Evolutionary conservation across 2,329 filamentous ascomycete genomes (phyloP), one percentile per base, ranked within the genome.

Genomic region (Fusarium xylarioides): DNA sequence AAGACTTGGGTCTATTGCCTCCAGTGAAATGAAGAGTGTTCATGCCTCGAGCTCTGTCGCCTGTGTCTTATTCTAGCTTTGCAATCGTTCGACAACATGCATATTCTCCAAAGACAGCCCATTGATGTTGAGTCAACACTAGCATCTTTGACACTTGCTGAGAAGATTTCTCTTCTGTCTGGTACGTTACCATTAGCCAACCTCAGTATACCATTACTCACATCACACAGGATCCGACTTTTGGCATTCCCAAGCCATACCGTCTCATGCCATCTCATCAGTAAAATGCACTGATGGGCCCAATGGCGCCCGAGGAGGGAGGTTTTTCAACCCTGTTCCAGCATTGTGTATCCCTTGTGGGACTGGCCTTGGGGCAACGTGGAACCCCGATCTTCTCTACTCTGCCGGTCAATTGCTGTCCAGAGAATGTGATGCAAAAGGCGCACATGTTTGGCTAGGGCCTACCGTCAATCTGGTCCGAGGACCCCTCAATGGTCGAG

Each of bases 391-490:
- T 11, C 42, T 78, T 5, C 59, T 74, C 19, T 60, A 71, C 2
- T 59, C 60, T 1, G 66, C 63, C 5, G 71, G 70, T 9, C 67
- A 64, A 6, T 61, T 72, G 2, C 50, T 74, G 2, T 73, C 66
- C 10, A 46, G 63, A 37, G 66, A 77, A 30, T 72, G 68, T 15
- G 67, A 78, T 50, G 72, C 71, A 19, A 91, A 91, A 76, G 87
- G 88, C 19, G 86, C 88, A 5, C 84, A 90, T 57, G 83, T 91
- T 10, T 82, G 91, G 18, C 82, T 92, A 30, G 90, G 87, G 2
- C 89, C 89, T 3, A 91, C 90, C 1, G 86, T 91, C 34, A 90
- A 90, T 77, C 88, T 89, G 78, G 88, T 91, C 73, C 85, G 90
- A 34, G 88, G 86, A 6, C 90, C 90, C 5, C 83, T 91, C 1